Conservation (phyloP, 2,329 filamentous ascomycete genomes). For the Fusarium falciforme region DNA sequence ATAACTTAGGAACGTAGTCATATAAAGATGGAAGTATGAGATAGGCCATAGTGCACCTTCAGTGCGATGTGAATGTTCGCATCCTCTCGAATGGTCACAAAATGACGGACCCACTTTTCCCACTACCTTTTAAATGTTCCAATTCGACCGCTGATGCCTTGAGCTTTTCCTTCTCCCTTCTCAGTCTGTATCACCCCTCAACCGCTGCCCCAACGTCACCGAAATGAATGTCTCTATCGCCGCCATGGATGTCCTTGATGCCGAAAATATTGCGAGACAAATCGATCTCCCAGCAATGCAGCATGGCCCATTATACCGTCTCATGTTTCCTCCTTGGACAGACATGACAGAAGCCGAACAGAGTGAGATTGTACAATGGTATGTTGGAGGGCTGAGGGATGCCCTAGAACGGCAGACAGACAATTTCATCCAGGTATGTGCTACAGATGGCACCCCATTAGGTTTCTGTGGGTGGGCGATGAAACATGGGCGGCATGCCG, state of each 20-base stretch:
- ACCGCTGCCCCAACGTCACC: slow-evolving; percentile 19
- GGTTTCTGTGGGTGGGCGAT: background rate
- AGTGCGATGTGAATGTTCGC: no score
- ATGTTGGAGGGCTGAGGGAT: background rate
- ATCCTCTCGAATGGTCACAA: no score
- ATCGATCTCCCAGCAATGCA: background rate
- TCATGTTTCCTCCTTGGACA: background rate
- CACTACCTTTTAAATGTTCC: no score
- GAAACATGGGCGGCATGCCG: background rate
- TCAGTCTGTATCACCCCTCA: no score
- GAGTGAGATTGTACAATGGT: background rate
- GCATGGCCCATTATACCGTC: background rate
- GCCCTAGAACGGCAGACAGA: background rate
- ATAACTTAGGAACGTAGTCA: no score
- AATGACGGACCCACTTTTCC: no score
- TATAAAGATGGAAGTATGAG: no score
- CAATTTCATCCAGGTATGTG: background rate
- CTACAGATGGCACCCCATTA: background rate
- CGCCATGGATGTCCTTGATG: background rate
- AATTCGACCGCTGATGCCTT: no score
- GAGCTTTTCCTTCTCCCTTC: no score
- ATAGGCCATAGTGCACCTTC: no score
- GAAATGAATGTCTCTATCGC: background rate
- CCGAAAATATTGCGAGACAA: background rate
- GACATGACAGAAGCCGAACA: background rate